These are phyloP conservation scores for Phialophora chinensis DNA, from an alignment of 2,329 filamentous ascomycete species.

Conservation along the genomic window DNA sequence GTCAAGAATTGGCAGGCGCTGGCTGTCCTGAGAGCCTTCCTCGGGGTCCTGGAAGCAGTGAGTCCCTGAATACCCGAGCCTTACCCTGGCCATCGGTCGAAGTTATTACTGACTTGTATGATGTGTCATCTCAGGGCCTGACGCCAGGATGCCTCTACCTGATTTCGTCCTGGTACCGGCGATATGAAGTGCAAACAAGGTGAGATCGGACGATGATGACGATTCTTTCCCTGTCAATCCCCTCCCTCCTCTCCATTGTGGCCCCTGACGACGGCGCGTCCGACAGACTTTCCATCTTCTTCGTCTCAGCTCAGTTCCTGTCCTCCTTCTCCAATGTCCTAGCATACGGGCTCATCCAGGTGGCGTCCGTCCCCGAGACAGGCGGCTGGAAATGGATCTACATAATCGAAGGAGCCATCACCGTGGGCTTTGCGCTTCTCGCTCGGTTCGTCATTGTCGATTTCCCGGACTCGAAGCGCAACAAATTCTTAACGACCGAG, in stretches of 20 bases:
- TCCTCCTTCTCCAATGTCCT: conserved; percentile 32
- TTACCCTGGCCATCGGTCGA: background rate
- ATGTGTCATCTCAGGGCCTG: conserved; percentile 42
- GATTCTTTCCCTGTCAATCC: background rate
- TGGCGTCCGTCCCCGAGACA: conserved; percentile 8
- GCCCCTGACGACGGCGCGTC: conserved; percentile 3
- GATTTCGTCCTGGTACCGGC: conserved; percentile 62
- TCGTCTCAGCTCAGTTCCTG: conserved; percentile 43
- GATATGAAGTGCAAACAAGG: conserved; percentile 47
- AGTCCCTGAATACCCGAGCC: background rate
- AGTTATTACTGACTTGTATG: background rate
- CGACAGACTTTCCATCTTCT: conserved; percentile 41
- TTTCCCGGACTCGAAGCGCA: conserved; percentile 67
- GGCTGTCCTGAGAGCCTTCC: conserved; percentile 40
- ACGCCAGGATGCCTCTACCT: conserved; percentile 53
- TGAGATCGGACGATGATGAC: conserved; percentile 12
- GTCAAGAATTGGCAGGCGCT: conserved; percentile 39
- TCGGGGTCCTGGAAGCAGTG: conserved; percentile 45
- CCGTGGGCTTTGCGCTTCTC: conserved; percentile 32
- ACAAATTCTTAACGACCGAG: conserved; percentile 61
- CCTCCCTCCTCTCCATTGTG: background rate
- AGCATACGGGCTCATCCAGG: conserved; percentile 18
- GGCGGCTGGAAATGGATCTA: conserved; percentile 82
- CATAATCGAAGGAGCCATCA: conserved; percentile 58
- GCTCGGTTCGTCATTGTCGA: conserved; percentile 42